Base-by-base conservation (phyloP, 192 early-diverging fungal species). In the Coemansia sp. region DNA sequence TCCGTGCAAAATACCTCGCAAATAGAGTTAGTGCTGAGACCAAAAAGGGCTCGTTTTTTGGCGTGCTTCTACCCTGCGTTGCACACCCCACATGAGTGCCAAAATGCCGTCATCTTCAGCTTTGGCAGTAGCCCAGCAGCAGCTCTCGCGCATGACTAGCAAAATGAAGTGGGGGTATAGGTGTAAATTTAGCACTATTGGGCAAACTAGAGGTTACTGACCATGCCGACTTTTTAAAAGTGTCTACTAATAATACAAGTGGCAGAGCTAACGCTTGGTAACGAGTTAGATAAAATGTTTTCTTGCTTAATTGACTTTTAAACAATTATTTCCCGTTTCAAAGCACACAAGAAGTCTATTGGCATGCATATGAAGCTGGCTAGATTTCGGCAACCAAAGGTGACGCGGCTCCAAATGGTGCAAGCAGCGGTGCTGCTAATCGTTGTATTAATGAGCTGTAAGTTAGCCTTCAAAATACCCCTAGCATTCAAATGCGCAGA, bases 371-470 rank as follows among this genome's bases (percentile, higher is more conserved):
- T 53, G 50, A 41, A 14, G 25, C 19, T 10, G 29, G 25, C 11
- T 27, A 64, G 31, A 53, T 32, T 67, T 14, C 50, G 73, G 48
- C 29, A 50, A 44, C 45, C 69, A 55, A 70, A 58, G 32, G 60
- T 77, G 32, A 75, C 80, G 2, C 75, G 75, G 29, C 66, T 77
- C 72, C 80, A 77, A 34, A 74, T 83, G 62, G 57, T 83, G 51
- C 80, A 83, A 21, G 69, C 66, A 48, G 63, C 75, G 1, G 80
- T 83, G 27, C 66, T 83, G 41, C 48, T 83, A 34, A 76, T 83
- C 9, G 72, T 83, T 6, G 80, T 83, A 21, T 53, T 75, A 44
- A 83, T 83, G 75, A 77, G 75, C 72, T 83, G 80, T 81, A 81
- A 60, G 76, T 72, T 8, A n/a, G n/a, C 36, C n/a, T n/a, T 0